Conservation (phyloP, 306 rosid species). For the Spatholobus suberectus region DNA sequence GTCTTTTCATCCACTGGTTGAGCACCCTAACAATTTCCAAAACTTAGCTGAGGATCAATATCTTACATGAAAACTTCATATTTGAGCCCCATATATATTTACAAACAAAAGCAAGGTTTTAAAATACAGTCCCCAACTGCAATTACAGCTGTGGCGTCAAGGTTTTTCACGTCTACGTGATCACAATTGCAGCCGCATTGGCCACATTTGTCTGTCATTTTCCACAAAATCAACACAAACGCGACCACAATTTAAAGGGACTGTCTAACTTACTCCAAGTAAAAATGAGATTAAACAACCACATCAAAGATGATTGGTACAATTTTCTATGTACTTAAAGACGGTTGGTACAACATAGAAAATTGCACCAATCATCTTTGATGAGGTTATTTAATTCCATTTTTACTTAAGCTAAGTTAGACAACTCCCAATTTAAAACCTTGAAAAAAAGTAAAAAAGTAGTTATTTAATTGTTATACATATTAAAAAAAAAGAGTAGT, state of each 20-base stretch:
- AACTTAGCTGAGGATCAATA: constrained; percentile 4
- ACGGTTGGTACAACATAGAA: no score
- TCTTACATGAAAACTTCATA: constrained; percentile 21
- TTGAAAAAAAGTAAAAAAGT: not conserved
- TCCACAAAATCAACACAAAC: not conserved
- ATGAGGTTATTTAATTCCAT: no score
- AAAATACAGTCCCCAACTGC: not conserved
- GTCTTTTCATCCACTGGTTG: constrained; percentile 64
- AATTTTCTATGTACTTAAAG: no score
- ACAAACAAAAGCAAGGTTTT: not conserved
- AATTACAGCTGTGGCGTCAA: not conserved
- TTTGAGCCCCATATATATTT: constrained; percentile 21
- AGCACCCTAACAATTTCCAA: constrained; percentile 70
- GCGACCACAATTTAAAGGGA: not conserved
- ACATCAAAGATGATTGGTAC: no score
- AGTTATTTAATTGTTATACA: not conserved
- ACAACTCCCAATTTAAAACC: not conserved
- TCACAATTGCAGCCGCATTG: not conserved
- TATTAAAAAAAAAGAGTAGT: not conserved
- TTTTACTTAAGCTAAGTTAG: no score
- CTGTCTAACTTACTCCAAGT: no score
- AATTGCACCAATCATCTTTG: no score
- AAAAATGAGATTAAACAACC: no score
- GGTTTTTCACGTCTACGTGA: not conserved
- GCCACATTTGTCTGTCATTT: not conserved